Percentiles rank a stretch among this genome's conserved stretches.
Evolutionary conservation across 192 early-diverging fungal genomes (phyloP).

Genomic region (Chytriomyces sp.): DNA sequence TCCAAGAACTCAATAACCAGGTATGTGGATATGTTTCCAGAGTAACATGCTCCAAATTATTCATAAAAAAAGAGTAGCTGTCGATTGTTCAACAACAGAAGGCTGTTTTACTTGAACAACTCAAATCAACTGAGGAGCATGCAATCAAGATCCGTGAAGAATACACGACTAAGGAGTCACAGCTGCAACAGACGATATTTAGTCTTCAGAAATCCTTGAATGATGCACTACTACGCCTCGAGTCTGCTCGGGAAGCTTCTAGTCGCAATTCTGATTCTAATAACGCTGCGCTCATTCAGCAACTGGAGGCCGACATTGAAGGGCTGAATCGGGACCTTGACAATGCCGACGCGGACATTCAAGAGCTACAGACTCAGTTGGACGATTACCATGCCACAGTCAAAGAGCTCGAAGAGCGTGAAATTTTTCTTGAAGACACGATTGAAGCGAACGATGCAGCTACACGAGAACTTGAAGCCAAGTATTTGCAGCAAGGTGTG

Average conservation of each 20-base stretch:
- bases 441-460: not conserved
- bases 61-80: not conserved
- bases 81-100: not conserved
- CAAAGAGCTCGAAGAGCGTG: not conserved
- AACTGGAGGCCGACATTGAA: not conserved
- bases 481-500: slow-evolving; percentile 6
- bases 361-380: not conserved
- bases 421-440: not conserved
- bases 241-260: not conserved
- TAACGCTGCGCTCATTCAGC: not conserved
- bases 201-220: not conserved
- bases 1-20: not conserved
- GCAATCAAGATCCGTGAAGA: not conserved
- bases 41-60: no score
- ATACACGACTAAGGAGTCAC: not conserved
- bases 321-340: not conserved
- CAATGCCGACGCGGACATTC: not conserved
- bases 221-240: not conserved
- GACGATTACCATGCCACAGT: not conserved
- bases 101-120: not conserved
- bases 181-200: not conserved
- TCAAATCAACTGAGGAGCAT: slow-evolving; percentile 1
- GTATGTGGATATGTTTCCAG: not conserved
- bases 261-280: not conserved
- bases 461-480: not conserved